A percentile compares a stretch with the other conserved stretches of the same genome.
phyloP scores from a whole-genome alignment of 768 basidiomycete species.

The Pisolithus marmoratus region DNA sequence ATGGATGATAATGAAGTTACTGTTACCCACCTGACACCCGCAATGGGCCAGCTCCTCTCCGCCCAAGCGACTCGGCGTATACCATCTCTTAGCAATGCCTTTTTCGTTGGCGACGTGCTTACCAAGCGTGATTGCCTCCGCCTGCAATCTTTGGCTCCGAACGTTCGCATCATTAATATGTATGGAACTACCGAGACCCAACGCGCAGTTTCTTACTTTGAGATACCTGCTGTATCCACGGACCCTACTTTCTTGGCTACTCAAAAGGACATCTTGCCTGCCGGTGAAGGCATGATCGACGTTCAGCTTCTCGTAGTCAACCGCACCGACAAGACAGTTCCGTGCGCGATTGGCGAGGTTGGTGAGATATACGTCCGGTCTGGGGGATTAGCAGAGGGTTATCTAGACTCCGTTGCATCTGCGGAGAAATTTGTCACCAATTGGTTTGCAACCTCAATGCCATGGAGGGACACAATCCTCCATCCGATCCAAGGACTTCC shows the following conservation, averaged over 20 bases:
- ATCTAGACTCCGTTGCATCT: slow-evolving; percentile 77
- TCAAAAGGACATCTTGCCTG: slow-evolving; percentile 97
- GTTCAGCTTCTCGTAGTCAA: slow-evolving; percentile 97
- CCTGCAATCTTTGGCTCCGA: slow-evolving; percentile 85
- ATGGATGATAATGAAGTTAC: slow-evolving; percentile 91
- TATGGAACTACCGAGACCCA: slow-evolving; percentile 99
- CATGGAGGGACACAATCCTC: slow-evolving; percentile 66
- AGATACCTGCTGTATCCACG: slow-evolving; percentile 75
- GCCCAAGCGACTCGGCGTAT: slow-evolving; percentile 81
- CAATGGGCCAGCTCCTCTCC: slow-evolving; percentile 97
- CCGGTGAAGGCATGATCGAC: slow-evolving; percentile 95
- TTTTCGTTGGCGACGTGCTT: slow-evolving; percentile 98
- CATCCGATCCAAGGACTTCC: slow-evolving; percentile 51
- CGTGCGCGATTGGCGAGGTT: slow-evolving; percentile 92
- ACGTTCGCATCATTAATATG: slow-evolving; percentile 98
- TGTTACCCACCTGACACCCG: slow-evolving; percentile 96
- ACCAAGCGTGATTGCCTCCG: slow-evolving; percentile 97
- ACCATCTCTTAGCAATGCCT: slow-evolving; percentile 81
- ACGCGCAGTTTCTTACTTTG: slow-evolving; percentile 95
- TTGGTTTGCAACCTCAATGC: slow-evolving; percentile 66
- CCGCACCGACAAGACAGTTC: slow-evolving; percentile 73
- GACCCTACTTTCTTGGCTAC: slow-evolving; percentile 89
- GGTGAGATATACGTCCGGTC: slow-evolving; percentile 98
- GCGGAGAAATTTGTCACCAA: slow-evolving; percentile 90
- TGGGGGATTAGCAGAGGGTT: slow-evolving; percentile 93